Conservation (phyloP, 345 rosid species). For the Hypericum perforatum region DNA sequence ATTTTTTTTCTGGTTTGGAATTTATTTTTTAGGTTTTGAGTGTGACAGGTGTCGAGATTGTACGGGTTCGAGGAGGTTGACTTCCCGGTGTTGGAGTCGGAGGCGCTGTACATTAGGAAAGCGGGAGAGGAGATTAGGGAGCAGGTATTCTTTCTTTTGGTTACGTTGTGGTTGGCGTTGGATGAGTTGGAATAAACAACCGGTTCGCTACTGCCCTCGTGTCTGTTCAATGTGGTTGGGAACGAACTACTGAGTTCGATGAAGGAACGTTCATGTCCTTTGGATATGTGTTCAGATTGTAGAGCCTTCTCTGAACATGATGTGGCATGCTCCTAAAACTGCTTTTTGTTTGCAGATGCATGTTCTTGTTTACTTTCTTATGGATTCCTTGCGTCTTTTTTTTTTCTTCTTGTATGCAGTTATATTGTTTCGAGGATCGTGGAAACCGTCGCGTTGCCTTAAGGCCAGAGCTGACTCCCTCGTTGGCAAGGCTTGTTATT, state of each 20-base stretch:
- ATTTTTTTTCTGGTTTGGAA: not conserved
- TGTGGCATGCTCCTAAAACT: too few species aligned
- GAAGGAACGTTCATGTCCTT: too few species aligned
- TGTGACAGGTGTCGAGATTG: not conserved
- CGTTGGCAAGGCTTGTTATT: slow-evolving; percentile 84
- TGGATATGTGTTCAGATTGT: too few species aligned
- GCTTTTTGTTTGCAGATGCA: too few species aligned
- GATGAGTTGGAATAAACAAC: too few species aligned
- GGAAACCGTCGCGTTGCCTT: slow-evolving; percentile 95
- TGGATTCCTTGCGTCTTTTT: not conserved
- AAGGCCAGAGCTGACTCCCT: slow-evolving; percentile 97
- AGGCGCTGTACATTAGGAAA: not conserved
- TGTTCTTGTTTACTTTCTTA: too few species aligned
- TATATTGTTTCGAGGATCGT: slow-evolving; percentile 88
- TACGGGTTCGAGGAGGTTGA: not conserved
- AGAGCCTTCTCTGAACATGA: too few species aligned
- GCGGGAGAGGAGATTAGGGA: not conserved
- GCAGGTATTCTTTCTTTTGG: not conserved
- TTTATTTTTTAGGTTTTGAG: not conserved
- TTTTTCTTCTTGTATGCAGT: slow-evolving; percentile 29
- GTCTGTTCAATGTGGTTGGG: too few species aligned
- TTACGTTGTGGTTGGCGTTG: too few species aligned
- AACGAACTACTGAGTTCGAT: too few species aligned
- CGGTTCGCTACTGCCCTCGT: too few species aligned
- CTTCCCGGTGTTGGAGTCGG: not conserved